Conservation (phyloP, 1,139 yeast species). For the Arxiozyma telluris region DNA sequence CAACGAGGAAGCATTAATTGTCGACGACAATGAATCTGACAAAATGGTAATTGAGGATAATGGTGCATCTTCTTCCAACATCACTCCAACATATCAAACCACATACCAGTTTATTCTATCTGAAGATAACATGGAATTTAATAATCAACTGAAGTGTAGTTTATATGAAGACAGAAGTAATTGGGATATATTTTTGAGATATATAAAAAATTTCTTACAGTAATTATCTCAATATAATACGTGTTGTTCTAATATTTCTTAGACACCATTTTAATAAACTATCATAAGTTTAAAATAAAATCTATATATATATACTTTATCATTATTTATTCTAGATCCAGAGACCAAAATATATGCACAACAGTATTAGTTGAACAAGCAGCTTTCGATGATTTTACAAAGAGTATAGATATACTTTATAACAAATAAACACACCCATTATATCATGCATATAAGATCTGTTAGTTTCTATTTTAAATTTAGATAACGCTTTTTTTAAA, state of each 20-base stretch:
- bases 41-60: slow-evolving; percentile 7
- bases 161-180: slow-evolving; percentile 18
- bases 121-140: slow-evolving; percentile 25
- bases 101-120: slow-evolving; percentile 17
- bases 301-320: too few relatives aligned
- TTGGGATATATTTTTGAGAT: slow-evolving; percentile 17
- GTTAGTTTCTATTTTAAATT: too few relatives aligned
- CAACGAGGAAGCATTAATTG: slow-evolving; percentile 3
- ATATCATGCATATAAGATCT: neutral
- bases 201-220: neutral
- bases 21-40: slow-evolving; percentile 6
- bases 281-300: too few relatives aligned
- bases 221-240: neutral
- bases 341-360: too few relatives aligned
- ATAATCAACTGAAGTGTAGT: slow-evolving; percentile 17
- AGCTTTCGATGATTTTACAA: neutral
- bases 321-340: too few relatives aligned
- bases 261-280: too few relatives aligned
- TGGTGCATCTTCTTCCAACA: neutral
- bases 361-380: too few relatives aligned
- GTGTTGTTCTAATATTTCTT: neutral
- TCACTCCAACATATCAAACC: slow-evolving; percentile 9
- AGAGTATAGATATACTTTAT: too few relatives aligned
- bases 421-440: neutral
- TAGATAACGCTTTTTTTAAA: too few relatives aligned